A percentile compares a stretch with the other conserved stretches of the same genome.
These are phyloP conservation scores for Solanum chmielewskii DNA, from an alignment of 257 asterid species.

Conservation along the genomic window DNA sequence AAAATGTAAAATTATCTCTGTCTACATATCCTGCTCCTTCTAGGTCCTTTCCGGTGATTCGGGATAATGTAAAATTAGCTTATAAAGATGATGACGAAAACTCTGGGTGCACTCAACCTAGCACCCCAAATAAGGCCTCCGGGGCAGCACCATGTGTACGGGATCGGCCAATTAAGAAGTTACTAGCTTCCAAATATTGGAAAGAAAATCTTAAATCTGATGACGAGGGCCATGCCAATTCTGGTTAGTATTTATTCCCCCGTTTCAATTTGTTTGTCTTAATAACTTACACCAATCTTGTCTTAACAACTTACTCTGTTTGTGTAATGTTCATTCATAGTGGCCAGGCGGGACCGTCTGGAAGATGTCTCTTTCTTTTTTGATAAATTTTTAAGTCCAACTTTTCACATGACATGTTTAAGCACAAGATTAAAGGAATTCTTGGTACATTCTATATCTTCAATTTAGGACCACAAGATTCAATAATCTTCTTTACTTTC, in stretches of 20 bases:
- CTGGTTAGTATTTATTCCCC: constrained; percentile 36
- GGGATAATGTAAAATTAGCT: constrained; percentile 65
- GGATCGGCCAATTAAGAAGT: constrained; percentile 40
- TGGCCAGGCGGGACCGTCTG: not conserved
- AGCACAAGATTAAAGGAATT: not conserved
- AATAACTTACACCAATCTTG: too few relatives aligned
- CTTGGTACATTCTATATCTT: not conserved
- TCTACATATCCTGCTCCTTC: constrained; percentile 31
- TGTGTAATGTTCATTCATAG: not conserved
- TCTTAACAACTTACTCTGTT: not conserved
- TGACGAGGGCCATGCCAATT: constrained; percentile 26
- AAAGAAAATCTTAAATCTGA: constrained; percentile 31
- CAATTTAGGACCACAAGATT: not conserved
- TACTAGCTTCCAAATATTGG: constrained; percentile 44
- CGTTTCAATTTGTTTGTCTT: not conserved
- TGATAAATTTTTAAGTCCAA: not conserved
- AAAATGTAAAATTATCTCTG: constrained; percentile 50
- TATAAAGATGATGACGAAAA: constrained; percentile 82
- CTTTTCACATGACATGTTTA: not conserved
- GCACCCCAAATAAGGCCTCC: constrained; percentile 43
- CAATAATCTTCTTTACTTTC: not conserved
- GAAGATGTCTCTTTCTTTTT: not conserved
- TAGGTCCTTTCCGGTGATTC: constrained; percentile 32
- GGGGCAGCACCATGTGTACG: constrained; percentile 32
- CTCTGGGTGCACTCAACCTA: constrained; percentile 50